Evolutionary conservation across 768 basidiomycete genomes (phyloP), one percentile per base, ranked within the genome.

Genomic region (Mycena amicta): DNA sequence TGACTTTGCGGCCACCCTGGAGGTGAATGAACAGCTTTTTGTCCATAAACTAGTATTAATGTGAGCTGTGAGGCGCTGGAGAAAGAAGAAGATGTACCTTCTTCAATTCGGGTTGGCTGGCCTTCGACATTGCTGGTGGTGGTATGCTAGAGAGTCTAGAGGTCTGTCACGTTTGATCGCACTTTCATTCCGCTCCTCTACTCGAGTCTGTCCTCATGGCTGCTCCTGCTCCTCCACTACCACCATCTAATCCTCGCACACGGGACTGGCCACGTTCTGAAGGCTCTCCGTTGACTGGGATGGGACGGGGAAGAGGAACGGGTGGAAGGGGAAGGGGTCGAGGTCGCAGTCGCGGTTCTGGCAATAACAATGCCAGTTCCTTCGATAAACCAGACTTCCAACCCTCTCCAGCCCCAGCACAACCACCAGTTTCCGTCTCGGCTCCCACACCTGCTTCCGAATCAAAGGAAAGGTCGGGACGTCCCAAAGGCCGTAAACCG

Each of bases 21-120:
- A 99, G 80, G 76, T 96, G 87, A 68, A 99, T 80, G 75, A 95
- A 95, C 66, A 98, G 78, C 69, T 90, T 92, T 80, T 98, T 96
- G 84, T 99, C 97, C 95, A 99, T 98, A 72, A 97, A 99, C 92
- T 98, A 53, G 66, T 43, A 49, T 46, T 18, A 54, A n/a, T n/a
- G n/a, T n/a, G n/a, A n/a, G n/a, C n/a, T n/a, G n/a, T n/a, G n/a
- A n/a, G n/a, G n/a, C 49, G 29, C 30, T 29, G 15, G n/a, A 43
- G 18, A 43, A 16, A 8, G 22, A 51, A 23, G 55, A 22, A 53
- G 12, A 57, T 64, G n/a, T n/a, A 95, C 96, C 88, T 96, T 98
- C 84, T 97, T 98, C 60, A 98, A 83, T 73, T 98, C 96, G 60
- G 96, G 96, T 74, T 97, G 93, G 45, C 94, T 93, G 67, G 93